These are phyloP conservation scores for Leptographium flavum DNA, from an alignment of 2,329 filamentous ascomycete species.

Conservation along the genomic window DNA sequence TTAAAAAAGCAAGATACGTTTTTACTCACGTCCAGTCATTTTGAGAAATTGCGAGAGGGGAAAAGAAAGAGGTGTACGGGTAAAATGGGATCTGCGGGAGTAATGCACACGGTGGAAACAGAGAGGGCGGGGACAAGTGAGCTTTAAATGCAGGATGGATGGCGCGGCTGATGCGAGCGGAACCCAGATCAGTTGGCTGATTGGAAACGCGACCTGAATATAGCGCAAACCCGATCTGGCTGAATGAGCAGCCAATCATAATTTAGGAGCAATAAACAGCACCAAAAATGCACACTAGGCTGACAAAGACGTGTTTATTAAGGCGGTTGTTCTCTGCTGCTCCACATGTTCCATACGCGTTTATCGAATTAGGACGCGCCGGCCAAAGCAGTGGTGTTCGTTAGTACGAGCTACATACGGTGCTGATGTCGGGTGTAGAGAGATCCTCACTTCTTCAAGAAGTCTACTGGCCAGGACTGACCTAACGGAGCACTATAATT, in stretches of 20 bases:
- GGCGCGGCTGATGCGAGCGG: slow-evolving; percentile 8
- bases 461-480: too few relatives aligned
- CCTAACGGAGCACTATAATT: too few relatives aligned
- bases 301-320: not conserved
- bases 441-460: too few relatives aligned
- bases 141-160: slow-evolving; percentile 12
- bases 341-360: too few relatives aligned
- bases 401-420: too few relatives aligned
- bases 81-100: not conserved
- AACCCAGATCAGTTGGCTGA: slow-evolving; percentile 12
- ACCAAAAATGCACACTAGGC: not conserved
- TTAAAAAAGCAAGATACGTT: slow-evolving; percentile 18
- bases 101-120: not conserved
- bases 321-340: too few relatives aligned
- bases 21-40: slow-evolving; percentile 15
- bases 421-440: too few relatives aligned
- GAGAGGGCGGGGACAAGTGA: not conserved
- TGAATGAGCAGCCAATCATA: slow-evolving; percentile 9
- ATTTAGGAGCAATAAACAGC: slow-evolving; percentile 6
- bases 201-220: slow-evolving; percentile 1
- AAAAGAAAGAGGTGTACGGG: slow-evolving; percentile 31
- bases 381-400: too few relatives aligned
- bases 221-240: not conserved
- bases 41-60: slow-evolving; percentile 37
- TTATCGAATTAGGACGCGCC: too few relatives aligned